These are phyloP conservation scores for Ambrosia artemisiifolia DNA, from an alignment of 129 eudicot genomes.

Conservation along the genomic window DNA sequence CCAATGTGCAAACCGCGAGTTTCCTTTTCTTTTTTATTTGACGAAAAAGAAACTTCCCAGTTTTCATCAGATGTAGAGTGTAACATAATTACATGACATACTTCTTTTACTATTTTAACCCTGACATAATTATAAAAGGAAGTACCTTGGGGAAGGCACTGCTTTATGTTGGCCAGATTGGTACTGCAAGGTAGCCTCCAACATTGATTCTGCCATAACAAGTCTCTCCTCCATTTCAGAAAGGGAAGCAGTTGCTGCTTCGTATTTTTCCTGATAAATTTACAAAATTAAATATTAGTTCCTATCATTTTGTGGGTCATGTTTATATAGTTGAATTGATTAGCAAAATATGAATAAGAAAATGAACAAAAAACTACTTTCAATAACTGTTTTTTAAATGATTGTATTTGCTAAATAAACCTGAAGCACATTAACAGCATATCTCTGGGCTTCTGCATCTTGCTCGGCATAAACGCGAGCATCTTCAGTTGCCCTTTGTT, in stretches of 20 bases:
- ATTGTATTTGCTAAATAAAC: slow-evolving; percentile 20
- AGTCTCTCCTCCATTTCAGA: slow-evolving; percentile 92
- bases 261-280: slow-evolving; percentile 66
- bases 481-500: slow-evolving; percentile 90
- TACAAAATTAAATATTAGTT: neutral
- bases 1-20: no score
- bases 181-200: slow-evolving; percentile 97
- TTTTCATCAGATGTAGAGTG: neutral
- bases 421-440: slow-evolving; percentile 83
- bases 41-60: no score
- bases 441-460: slow-evolving; percentile 89
- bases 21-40: no score
- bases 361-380: neutral
- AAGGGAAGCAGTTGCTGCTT: slow-evolving; percentile 59
- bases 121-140: no score
- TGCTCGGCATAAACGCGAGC: slow-evolving; percentile 91
- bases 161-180: slow-evolving; percentile 84
- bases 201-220: slow-evolving; percentile 96
- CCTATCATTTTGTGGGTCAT: neutral
- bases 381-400: no score
- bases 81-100: no score
- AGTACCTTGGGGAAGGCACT: slow-evolving; percentile 81
- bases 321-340: no score
- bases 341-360: neutral
- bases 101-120: no score